Base-by-base conservation (phyloP, 768 basidiomycete species). In the Solioccasus polychromus region DNA sequence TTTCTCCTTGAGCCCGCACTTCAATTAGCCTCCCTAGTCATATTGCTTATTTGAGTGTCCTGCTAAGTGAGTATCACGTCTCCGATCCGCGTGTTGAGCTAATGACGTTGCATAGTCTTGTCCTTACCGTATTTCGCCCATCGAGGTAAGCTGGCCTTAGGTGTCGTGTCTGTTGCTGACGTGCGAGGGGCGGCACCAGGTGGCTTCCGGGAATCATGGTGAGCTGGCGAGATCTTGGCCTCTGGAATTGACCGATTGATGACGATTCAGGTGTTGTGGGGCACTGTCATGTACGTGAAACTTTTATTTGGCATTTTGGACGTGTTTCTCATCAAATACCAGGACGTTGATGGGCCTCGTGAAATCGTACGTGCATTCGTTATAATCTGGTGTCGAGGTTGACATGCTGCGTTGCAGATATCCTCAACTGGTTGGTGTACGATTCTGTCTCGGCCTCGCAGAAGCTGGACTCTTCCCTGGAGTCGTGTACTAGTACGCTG, bases 401-500 rank as follows among this genome's bases (percentile, higher is more conserved):
- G 31, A 47, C 22, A 22, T 39, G 19, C 11, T 25, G 20, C 14
- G 17, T 17, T 32, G 5, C 51, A 85, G 83, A 20, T 85, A 81
- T 55, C 74, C 74, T 8, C 76, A 84, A 55, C 73, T 85, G 12
- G 74, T 83, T 11, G 82, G 73, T 17, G 71, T 69, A 9, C 75
- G 83, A 9, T 63, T 80, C 7, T 77, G 74, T 47, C 75, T 87
- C 0, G 86, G 85, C 3, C 57, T 83, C 2, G 75, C 82, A 0
- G 86, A 88, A 63, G 80, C 83, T 5, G 84, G 86, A 3, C 58
- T 86, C 9, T 88, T 83, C 61, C 85, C 86, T 10, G 85, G 85
- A 20, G 81, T 87, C 9, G 75, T 78, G 0, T 89, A 85, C 67
- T 88, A 84, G 85, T 85, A 44, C 35, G 75, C 60, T 25, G 37